Evolutionary conservation across 495 filamentous ascomycete species (phyloP).

Genomic region (Penicillium coprophilum): DNA sequence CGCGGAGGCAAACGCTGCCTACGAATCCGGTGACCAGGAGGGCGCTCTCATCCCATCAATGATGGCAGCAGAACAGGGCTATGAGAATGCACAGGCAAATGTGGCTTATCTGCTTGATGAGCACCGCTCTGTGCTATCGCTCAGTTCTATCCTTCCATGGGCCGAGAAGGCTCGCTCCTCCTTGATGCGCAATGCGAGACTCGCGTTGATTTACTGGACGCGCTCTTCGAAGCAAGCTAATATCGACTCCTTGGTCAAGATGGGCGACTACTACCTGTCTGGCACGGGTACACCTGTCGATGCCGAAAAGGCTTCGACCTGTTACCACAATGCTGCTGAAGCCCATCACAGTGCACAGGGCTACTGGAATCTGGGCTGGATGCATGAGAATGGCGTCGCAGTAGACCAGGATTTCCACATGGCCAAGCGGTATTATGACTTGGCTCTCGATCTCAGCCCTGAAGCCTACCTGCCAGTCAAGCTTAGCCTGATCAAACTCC

Average conservation of each 20-base stretch:
- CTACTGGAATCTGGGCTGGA: conserved; percentile 97
- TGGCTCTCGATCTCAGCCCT: conserved; percentile 82
- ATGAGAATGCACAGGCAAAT: conserved; percentile 89
- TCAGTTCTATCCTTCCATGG: conserved; percentile 48
- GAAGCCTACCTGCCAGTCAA: conserved; percentile 96
- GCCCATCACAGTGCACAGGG: conserved; percentile 90
- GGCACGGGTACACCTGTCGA: conserved; percentile 72
- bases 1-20: conserved; percentile 80
- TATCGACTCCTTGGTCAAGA: conserved; percentile 92
- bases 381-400: conserved; percentile 97
- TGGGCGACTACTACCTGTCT: conserved; percentile 92
- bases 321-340: conserved; percentile 90
- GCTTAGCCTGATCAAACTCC: conserved; percentile 80
- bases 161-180: conserved; percentile 38
- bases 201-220: conserved; percentile 95
- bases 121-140: conserved; percentile 61
- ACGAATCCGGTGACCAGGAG: conserved; percentile 81
- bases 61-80: conserved; percentile 94
- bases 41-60: conserved; percentile 80
- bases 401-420: conserved; percentile 96
- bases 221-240: conserved; percentile 91
- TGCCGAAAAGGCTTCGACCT: conserved; percentile 84
- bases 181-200: conserved; percentile 65
- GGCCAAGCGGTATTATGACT: conserved; percentile 93
- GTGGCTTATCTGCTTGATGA: conserved; percentile 90